Base-by-base conservation (phyloP, 345 rosid genomes). In the Citrus unshiu region DNA sequence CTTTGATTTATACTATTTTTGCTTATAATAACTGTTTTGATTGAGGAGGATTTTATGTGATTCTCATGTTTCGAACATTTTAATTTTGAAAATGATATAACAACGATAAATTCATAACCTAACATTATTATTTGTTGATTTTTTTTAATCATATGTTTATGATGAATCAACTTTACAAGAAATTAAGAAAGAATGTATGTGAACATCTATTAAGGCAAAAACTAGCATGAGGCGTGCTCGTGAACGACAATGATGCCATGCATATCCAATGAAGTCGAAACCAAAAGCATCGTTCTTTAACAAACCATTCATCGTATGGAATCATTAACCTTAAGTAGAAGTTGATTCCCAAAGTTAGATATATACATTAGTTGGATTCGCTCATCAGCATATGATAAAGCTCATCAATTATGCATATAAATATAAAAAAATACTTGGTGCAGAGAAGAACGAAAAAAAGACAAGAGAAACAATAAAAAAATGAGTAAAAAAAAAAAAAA, bases 241-340 rank as follows among this genome's bases (percentile, higher is more conserved):
- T 68, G 76, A 68, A 51, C 32, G 82, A 81, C 79, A 76, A 72
- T 51, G 80, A 81, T 62, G 24, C 68, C 27, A 56, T 18, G 58
- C 22, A 54, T 54, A 18, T 39, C 39, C 60, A 49, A 70, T 56
- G 29, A 37, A 68, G 67, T 54, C 39, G 25, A 81, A 66, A 75
- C 76, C 57, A 30, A 68, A 75, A 43, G 77, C 77, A 80, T 80
- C 77, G 25, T 56, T 63, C 64, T 25, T 62, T 68, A 35, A 32
- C 37, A 68, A 39, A 16, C 9, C 24, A 21, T n/a, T 27, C 66
- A 29, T 58, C 9, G 24, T 34, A 68, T 69, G 70, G 24, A 59
- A 74, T 74, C 13, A 32, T 70, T 64, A 51, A 21, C 68, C 73
- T 57, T 39, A 68, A 73, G 8, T 54, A 32, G 69, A 56, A 43